phyloP scores from a whole-genome alignment of 208 protist genomes.

The Balamuthia mandrillaris region DNA sequence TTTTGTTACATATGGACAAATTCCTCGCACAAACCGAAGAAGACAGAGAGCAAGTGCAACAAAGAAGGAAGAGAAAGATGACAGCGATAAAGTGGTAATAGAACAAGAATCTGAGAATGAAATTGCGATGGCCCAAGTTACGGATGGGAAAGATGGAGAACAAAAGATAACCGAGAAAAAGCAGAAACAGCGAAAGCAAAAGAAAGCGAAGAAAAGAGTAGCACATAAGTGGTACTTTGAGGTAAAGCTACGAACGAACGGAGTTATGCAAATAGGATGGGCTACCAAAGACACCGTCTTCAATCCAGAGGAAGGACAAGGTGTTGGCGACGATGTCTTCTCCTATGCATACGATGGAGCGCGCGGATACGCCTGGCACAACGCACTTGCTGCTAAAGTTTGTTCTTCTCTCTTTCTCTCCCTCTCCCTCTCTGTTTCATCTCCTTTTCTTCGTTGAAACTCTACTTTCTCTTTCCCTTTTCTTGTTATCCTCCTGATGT shows the following conservation, averaged over 20 bases:
- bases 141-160: neutral
- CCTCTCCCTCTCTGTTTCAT: neutral
- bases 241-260: constrained; percentile 8
- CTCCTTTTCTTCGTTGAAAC: neutral
- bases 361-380: neutral
- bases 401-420: neutral
- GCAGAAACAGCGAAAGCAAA: neutral
- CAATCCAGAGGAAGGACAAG: constrained; percentile 28
- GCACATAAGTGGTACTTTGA: neutral
- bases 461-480: neutral
- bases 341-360: constrained; percentile 25
- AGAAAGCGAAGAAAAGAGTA: neutral
- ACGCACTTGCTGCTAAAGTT: neutral
- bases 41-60: neutral
- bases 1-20: constrained; percentile 1
- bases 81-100: too few species aligned
- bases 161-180: neutral
- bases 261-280: constrained; percentile 31
- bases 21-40: neutral
- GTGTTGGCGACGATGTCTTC: constrained; percentile 10
- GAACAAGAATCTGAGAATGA: neutral
- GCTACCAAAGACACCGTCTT: constrained; percentile 5
- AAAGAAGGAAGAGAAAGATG: neutral
- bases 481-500: neutral
- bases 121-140: neutral